Evolutionary conservation across 768 basidiomycete species (phyloP).

Genomic region (Daedaleopsis sinensis): DNA sequence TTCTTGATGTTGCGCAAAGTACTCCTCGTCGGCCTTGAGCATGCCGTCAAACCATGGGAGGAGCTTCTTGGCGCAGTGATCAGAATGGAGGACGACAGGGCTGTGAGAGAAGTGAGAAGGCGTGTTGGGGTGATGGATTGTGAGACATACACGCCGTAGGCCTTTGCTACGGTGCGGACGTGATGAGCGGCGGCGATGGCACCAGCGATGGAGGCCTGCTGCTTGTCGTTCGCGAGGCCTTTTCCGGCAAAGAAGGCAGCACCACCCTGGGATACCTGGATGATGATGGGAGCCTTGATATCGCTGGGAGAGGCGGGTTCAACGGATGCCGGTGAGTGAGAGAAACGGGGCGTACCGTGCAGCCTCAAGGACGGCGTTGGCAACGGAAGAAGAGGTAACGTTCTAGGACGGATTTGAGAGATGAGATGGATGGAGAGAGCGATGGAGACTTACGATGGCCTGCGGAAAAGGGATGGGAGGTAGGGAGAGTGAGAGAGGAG

Average conservation of each 20-base stretch:
- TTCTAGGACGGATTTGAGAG: slow-evolving; percentile 57
- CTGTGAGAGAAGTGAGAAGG: slow-evolving; percentile 40
- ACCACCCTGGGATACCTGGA: slow-evolving; percentile 98
- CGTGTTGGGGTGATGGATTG: background rate
- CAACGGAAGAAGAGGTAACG: slow-evolving; percentile 94
- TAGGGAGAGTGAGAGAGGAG: background rate
- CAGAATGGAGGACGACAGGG: slow-evolving; percentile 96
- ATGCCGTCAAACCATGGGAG: slow-evolving; percentile 99
- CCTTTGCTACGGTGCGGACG: slow-evolving; percentile 82
- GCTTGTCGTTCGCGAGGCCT: slow-evolving; percentile 91
- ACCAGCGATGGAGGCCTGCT: slow-evolving; percentile 93
- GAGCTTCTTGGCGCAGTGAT: slow-evolving; percentile 98
- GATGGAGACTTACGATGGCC: slow-evolving; percentile 72
- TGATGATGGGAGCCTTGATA: slow-evolving; percentile 95
- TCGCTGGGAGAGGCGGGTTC: slow-evolving; percentile 53
- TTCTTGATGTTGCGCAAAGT: slow-evolving; percentile 87
- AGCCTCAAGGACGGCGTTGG: slow-evolving; percentile 93
- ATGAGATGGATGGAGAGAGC: background rate
- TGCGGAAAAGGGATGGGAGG: slow-evolving; percentile 31
- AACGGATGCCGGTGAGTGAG: background rate
- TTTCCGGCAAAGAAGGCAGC: slow-evolving; percentile 96
- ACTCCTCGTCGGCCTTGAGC: slow-evolving; percentile 94
- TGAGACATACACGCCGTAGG: slow-evolving; percentile 84
- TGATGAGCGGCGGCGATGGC: slow-evolving; percentile 93
- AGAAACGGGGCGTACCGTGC: slow-evolving; percentile 61